These are phyloP conservation scores for Berkeleyomyces basicola DNA, from an alignment of 2,329 filamentous ascomycete species.

Conservation along the genomic window DNA sequence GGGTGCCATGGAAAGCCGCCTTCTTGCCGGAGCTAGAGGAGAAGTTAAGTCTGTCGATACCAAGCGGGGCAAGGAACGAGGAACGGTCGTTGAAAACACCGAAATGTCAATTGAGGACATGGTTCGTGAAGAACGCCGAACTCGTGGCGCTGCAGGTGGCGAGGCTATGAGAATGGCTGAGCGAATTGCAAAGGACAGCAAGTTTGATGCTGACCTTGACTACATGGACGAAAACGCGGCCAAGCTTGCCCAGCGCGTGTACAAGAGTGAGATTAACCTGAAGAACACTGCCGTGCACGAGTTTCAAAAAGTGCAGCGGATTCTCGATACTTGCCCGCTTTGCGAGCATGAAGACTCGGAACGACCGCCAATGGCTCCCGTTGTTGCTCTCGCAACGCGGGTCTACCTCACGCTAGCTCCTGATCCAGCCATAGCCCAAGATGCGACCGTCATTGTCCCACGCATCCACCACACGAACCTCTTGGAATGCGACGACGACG, in stretches of 20 bases:
- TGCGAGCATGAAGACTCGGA: constrained; percentile 78
- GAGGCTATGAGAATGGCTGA: constrained; percentile 75
- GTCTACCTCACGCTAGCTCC: constrained; percentile 80
- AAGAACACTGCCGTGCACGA: constrained; percentile 77
- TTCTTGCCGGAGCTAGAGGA: constrained; percentile 55
- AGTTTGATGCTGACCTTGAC: constrained; percentile 82
- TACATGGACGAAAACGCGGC: constrained; percentile 95
- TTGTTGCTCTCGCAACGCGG: constrained; percentile 72
- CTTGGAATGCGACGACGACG: constrained; percentile 95
- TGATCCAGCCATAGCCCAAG: constrained; percentile 69
- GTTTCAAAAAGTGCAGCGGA: constrained; percentile 75
- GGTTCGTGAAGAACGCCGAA: constrained; percentile 85
- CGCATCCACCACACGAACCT: constrained; percentile 77
- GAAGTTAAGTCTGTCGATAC: constrained; percentile 68
- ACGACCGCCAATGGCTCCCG: constrained; percentile 60
- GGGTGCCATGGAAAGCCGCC: constrained; percentile 73
- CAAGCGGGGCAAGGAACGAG: constrained; percentile 69
- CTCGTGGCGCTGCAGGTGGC: constrained; percentile 57
- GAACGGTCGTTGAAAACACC: constrained; percentile 74
- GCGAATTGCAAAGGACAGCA: constrained; percentile 80
- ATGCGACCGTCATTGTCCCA: constrained; percentile 76
- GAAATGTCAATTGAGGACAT: constrained; percentile 96
- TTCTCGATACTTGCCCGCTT: constrained; percentile 74
- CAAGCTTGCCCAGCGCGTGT: constrained; percentile 72
- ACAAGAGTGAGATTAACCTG: constrained; percentile 75